Base-by-base conservation (phyloP, 2,329 filamentous ascomycete species). In the Fusarium duplospermum region DNA sequence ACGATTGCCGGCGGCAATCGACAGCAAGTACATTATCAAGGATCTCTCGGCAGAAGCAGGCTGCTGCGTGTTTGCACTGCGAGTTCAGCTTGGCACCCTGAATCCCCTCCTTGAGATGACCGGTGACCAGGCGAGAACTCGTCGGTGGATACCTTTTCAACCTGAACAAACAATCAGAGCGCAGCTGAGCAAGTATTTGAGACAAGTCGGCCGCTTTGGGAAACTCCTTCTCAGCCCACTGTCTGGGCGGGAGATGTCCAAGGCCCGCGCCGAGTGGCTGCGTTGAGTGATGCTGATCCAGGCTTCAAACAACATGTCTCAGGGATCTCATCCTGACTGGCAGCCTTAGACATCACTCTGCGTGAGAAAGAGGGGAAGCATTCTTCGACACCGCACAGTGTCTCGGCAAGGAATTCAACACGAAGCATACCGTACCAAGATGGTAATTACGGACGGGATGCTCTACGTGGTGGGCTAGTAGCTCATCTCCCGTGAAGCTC, bases 231-330 rank as follows among this genome's bases (percentile, higher is more conserved):
- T n/a, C 29, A 64, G 6, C 40, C 40, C 67, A 29, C 14, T 66
- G 60, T 62, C 60, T 40, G 52, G 38, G 47, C 36, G 65, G 72
- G 65, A 67, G 47, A 47, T 52, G 68, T 64, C 38, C 57, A 66
- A 75, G 70, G 73, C 47, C 73, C 73, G 62, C 70, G 29, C 73
- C 73, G 64, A 67, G 57, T 60, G 57, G 62, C 40, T 64, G 62
- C 35, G 56, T 42, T 38, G 18, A 50, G 33, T 36, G 40, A 33
- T 64, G 57, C 47, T 61, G 42, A 64, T 29, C 62, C 54, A 58
- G 56, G 29, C 56, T 62, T 31, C 47, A 31, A 52, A n/a, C 27
- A 31, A 35, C 31, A 42, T 75, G 56, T 47, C 67, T 62, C 24
- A 42, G 24, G 22, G 33, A 22, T 47, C 38, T 57, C 33, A 45